These are phyloP conservation scores for Jackrogersella multiformis DNA, from an alignment of 495 filamentous ascomycete species.

Conservation along the genomic window DNA sequence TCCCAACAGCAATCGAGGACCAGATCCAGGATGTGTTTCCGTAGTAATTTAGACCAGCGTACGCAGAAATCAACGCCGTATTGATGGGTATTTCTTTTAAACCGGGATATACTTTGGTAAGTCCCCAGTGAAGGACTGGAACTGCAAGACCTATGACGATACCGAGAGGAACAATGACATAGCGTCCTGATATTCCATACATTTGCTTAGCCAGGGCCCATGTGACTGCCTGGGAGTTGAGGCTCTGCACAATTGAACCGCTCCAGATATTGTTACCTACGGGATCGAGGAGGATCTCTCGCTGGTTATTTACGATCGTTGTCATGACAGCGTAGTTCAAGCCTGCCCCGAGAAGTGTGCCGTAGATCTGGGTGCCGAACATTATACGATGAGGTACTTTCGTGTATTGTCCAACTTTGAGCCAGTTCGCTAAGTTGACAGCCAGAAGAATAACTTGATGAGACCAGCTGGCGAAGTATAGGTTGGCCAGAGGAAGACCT, in stretches of 20 bases:
- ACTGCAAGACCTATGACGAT: constrained; percentile 53
- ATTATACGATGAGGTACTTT: constrained; percentile 57
- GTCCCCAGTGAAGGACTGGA: constrained; percentile 53
- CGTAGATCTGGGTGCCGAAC: constrained; percentile 54
- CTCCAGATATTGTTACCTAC: constrained; percentile 52
- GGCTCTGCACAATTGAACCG: constrained; percentile 48
- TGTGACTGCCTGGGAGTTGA: constrained; percentile 53
- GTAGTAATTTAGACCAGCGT: constrained; percentile 58
- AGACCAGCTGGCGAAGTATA: constrained; percentile 49
- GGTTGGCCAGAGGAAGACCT: constrained; percentile 48
- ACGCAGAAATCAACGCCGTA: constrained; percentile 55
- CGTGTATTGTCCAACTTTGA: constrained; percentile 51
- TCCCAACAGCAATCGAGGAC: constrained; percentile 48
- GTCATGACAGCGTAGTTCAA: constrained; percentile 57
- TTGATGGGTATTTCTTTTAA: constrained; percentile 49
- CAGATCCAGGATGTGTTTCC: constrained; percentile 54
- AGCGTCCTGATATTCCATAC: constrained; percentile 45
- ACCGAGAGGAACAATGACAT: constrained; percentile 59
- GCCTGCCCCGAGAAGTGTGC: constrained; percentile 53
- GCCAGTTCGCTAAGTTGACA: constrained; percentile 49
- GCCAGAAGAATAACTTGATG: constrained; percentile 45
- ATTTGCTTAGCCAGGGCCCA: constrained; percentile 57
- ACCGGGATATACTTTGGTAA: constrained; percentile 51
- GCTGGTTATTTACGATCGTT: constrained; percentile 46
- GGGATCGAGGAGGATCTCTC: constrained; percentile 42